phyloP scores from a whole-genome alignment of 2,329 filamentous ascomycete species.

The Alternaria brassicicola region DNA sequence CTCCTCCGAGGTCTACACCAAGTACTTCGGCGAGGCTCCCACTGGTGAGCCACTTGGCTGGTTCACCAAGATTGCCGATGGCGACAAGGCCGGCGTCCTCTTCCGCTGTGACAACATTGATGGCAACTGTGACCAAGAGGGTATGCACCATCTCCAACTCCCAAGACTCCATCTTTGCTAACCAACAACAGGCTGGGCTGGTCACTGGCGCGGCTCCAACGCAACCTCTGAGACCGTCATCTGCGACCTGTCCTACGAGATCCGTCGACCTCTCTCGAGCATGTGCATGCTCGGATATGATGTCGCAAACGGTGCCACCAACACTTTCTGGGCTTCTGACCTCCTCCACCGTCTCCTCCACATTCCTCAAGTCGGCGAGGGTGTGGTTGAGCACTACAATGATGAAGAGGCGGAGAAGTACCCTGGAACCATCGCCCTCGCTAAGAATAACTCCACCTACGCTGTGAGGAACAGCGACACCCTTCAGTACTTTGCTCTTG shows the following conservation, averaged over 20 bases:
- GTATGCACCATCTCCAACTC: slow-evolving; percentile 19
- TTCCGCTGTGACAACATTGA: slow-evolving; percentile 75
- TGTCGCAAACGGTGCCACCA: slow-evolving; percentile 61
- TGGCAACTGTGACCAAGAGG: slow-evolving; percentile 60
- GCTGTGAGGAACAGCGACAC: slow-evolving; percentile 65
- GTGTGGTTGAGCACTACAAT: slow-evolving; percentile 66
- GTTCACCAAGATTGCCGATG: slow-evolving; percentile 65
- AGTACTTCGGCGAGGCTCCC: slow-evolving; percentile 69
- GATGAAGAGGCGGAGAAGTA: slow-evolving; percentile 66
- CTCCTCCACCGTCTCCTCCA: slow-evolving; percentile 71
- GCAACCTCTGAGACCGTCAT: slow-evolving; percentile 72
- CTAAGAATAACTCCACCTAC: slow-evolving; percentile 57
- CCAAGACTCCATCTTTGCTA: neutral
- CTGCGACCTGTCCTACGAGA: slow-evolving; percentile 66
- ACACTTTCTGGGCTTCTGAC: slow-evolving; percentile 70
- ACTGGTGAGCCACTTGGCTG: slow-evolving; percentile 66
- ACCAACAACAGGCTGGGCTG: slow-evolving; percentile 62
- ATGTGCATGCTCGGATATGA: slow-evolving; percentile 69
- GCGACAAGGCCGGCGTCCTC: slow-evolving; percentile 62
- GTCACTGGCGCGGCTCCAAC: slow-evolving; percentile 71
- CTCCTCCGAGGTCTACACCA: slow-evolving; percentile 64
- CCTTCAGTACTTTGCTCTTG: slow-evolving; percentile 72
- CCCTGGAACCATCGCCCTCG: slow-evolving; percentile 60
- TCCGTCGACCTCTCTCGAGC: slow-evolving; percentile 62
- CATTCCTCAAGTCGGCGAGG: slow-evolving; percentile 65